Evolutionary conservation across 2,329 filamentous ascomycete genomes (phyloP).

Genomic region (Bipolaris zeicola): DNA sequence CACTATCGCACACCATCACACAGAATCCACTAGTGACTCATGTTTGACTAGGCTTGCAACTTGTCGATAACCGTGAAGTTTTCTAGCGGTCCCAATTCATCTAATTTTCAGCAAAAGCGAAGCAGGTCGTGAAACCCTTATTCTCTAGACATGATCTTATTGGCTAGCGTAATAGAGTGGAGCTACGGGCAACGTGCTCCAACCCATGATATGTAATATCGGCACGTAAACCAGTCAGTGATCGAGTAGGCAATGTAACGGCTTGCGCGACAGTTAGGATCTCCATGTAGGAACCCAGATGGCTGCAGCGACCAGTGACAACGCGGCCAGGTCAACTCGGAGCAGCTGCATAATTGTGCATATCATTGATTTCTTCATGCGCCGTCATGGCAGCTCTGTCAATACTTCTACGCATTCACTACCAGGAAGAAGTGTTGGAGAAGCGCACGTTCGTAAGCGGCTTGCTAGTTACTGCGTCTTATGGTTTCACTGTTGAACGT

Average conservation of each 20-base stretch:
- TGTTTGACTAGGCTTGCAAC: constrained; percentile 1
- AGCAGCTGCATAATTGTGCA: neutral
- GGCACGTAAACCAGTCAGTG: neutral
- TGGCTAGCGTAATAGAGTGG: neutral
- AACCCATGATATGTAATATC: constrained; percentile 4
- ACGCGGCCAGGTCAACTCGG: neutral
- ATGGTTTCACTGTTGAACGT: constrained; percentile 15
- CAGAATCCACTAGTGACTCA: constrained; percentile 1
- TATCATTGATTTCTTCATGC: neutral
- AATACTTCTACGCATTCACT: neutral
- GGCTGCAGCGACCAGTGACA: neutral
- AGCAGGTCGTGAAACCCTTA: constrained; percentile 2
- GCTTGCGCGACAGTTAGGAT: neutral
- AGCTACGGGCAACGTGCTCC: neutral
- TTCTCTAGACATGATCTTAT: constrained; percentile 4
- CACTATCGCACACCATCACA: constrained; percentile 5
- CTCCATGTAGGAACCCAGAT: neutral
- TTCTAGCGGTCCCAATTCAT: constrained; percentile 8
- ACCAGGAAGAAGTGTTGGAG: neutral
- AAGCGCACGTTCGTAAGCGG: neutral
- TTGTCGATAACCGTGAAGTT: constrained; percentile 9
- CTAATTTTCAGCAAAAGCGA: neutral
- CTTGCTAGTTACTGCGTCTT: constrained; percentile 4
- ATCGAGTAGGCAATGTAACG: neutral
- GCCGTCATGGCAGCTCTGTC: neutral